Evolutionary conservation across 2,329 filamentous ascomycete genomes (phyloP).

Genomic region (Grosmannia serpens): DNA sequence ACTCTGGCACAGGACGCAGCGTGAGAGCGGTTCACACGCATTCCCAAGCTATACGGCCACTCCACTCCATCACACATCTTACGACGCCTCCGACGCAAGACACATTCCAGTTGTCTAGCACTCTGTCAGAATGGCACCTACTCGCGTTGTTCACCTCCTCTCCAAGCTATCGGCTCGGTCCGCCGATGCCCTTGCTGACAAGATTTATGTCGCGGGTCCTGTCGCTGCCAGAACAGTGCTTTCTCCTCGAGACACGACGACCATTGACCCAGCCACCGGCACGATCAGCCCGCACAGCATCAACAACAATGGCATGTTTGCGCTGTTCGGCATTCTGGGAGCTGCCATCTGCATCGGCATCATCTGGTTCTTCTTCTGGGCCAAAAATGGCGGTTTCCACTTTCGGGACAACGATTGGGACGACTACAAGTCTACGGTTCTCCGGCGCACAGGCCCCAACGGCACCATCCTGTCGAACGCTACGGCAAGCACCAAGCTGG

Average conservation of each 20-base stretch:
- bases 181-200: conserved; percentile 10
- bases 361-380: conserved; percentile 99
- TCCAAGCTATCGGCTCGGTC: conserved; percentile 8
- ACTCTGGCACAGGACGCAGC: not conserved
- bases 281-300: conserved; percentile 43
- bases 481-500: conserved; percentile 70
- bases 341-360: conserved; percentile 59
- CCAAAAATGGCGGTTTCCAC: conserved; percentile 86
- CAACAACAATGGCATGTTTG: conserved; percentile 64
- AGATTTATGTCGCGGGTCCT: conserved; percentile 24
- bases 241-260: conserved; percentile 24
- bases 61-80: not conserved
- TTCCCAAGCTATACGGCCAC: not conserved
- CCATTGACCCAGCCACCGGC: conserved; percentile 31
- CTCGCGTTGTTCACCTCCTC: conserved; percentile 18
- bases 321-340: conserved; percentile 75
- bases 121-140: conserved; percentile 26
- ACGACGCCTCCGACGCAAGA: not conserved
- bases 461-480: conserved; percentile 75
- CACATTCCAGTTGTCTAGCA: not conserved
- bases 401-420: conserved; percentile 88
- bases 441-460: conserved; percentile 80
- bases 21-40: not conserved
- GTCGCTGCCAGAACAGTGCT: conserved; percentile 32
- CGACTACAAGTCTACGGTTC: conserved; percentile 91